These are phyloP conservation scores for Sugiyamaella sp. DNA, from an alignment of 1,139 yeast species.

Conservation along the genomic window DNA sequence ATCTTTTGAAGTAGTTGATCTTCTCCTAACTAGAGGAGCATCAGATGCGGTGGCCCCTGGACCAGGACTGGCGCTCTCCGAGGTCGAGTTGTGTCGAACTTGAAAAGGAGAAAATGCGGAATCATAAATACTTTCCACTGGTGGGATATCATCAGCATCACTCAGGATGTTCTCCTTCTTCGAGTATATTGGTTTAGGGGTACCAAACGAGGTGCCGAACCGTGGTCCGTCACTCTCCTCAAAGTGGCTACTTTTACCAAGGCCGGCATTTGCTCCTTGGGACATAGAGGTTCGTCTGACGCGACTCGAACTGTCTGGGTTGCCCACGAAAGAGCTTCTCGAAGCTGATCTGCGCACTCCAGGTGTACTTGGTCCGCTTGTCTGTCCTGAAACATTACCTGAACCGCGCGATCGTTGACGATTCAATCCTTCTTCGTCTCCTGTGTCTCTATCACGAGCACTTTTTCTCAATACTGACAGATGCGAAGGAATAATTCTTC, in stretches of 20 bases:
- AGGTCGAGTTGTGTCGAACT: slow-evolving; percentile 21
- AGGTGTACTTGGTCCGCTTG: not conserved
- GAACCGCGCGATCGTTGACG: slow-evolving; percentile 15
- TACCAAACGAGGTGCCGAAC: slow-evolving; percentile 32
- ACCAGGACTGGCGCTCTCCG: not conserved
- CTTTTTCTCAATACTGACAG: slow-evolving; percentile 12
- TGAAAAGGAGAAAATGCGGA: slow-evolving; percentile 18
- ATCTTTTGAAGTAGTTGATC: slow-evolving; percentile 5
- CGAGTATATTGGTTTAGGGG: slow-evolving; percentile 38
- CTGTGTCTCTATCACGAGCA: slow-evolving; percentile 7
- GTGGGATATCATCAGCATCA: slow-evolving; percentile 43
- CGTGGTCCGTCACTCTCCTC: slow-evolving; percentile 25
- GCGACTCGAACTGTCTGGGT: slow-evolving; percentile 5
- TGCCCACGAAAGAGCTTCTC: slow-evolving; percentile 12
- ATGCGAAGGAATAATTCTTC: slow-evolving; percentile 18
- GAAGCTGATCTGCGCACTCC: slow-evolving; percentile 3
- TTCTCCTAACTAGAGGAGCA: slow-evolving; percentile 5
- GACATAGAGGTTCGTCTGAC: not conserved
- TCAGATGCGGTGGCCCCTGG: not conserved
- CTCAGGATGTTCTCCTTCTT: slow-evolving; percentile 28
- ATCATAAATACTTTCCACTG: slow-evolving; percentile 42
- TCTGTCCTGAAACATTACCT: not conserved
- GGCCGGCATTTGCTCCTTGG: not conserved
- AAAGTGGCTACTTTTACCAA: slow-evolving; percentile 3
- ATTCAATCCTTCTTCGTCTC: not conserved